Evolutionary conservation across 768 basidiomycete species (phyloP).

Genomic region (Lactifluus piperatus): DNA sequence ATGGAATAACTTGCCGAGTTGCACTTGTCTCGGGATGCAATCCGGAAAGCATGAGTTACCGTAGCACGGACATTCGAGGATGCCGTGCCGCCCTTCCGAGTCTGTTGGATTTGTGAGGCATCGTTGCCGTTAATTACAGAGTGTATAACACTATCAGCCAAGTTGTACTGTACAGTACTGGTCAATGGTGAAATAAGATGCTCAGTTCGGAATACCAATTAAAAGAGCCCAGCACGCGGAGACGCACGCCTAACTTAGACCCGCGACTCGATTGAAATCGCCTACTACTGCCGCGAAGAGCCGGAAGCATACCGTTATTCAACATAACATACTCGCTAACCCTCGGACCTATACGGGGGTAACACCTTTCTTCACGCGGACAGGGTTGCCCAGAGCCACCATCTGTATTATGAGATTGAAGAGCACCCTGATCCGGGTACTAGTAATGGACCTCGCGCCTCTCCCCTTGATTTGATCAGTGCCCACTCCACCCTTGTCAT

Average conservation of each 20-base stretch:
- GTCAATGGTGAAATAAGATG: too few relatives aligned
- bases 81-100: too few relatives aligned
- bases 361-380: not conserved
- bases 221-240: not conserved
- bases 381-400: not conserved
- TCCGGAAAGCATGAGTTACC: too few relatives aligned
- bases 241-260: too few relatives aligned
- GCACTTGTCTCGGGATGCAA: too few relatives aligned
- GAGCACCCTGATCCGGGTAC: not conserved
- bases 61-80: too few relatives aligned
- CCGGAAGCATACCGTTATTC: not conserved
- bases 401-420: not conserved
- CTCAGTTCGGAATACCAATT: not conserved
- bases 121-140: too few relatives aligned
- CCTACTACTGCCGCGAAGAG: not conserved
- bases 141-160: too few relatives aligned
- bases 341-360: slow-evolving; percentile 4
- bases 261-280: slow-evolving; percentile 5
- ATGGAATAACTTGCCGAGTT: too few relatives aligned
- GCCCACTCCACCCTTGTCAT: not conserved
- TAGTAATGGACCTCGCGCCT: not conserved
- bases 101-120: too few relatives aligned
- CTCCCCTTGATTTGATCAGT: slow-evolving; percentile 1
- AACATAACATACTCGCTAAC: not conserved
- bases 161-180: too few relatives aligned